Evolutionary conservation across 805 yeast species (phyloP).

Genomic region (Lipomyces sp.): DNA sequence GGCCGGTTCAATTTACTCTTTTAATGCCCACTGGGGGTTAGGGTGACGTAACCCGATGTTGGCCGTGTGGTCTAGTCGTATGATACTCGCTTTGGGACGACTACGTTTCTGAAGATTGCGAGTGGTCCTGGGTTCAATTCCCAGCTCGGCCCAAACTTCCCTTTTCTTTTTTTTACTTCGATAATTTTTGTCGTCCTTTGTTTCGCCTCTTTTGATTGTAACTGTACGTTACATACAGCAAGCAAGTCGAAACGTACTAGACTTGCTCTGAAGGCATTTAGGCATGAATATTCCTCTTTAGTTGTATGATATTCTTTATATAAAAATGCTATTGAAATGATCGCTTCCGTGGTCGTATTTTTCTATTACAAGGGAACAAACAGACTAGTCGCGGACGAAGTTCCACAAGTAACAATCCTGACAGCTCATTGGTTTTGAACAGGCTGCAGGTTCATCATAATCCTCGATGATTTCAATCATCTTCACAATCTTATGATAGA

Average conservation of each 20-base stretch:
- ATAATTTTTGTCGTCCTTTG: too few species aligned
- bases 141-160: slow-evolving; percentile 17
- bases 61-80: slow-evolving; percentile 39
- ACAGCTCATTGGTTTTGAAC: slow-evolving; percentile 45
- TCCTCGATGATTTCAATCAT: slow-evolving; percentile 75
- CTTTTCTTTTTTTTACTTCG: too few species aligned
- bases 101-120: slow-evolving; percentile 30
- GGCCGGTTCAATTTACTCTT: too few species aligned
- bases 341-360: background rate
- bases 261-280: too few species aligned
- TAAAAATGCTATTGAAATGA: background rate
- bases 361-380: background rate
- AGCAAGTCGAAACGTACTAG: too few species aligned
- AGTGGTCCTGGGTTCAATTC: slow-evolving; percentile 46
- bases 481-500: slow-evolving; percentile 87
- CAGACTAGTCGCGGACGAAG: slow-evolving; percentile 5
- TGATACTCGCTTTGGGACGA: slow-evolving; percentile 43
- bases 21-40: too few species aligned
- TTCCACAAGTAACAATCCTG: slow-evolving; percentile 35
- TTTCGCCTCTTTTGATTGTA: too few species aligned
- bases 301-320: background rate
- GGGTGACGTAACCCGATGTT: too few species aligned
- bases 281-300: background rate
- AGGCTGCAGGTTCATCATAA: slow-evolving; percentile 78
- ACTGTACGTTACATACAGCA: too few species aligned